These are phyloP conservation scores for Neonectria punicea DNA, from an alignment of 2,329 filamentous ascomycete species.

Conservation along the genomic window DNA sequence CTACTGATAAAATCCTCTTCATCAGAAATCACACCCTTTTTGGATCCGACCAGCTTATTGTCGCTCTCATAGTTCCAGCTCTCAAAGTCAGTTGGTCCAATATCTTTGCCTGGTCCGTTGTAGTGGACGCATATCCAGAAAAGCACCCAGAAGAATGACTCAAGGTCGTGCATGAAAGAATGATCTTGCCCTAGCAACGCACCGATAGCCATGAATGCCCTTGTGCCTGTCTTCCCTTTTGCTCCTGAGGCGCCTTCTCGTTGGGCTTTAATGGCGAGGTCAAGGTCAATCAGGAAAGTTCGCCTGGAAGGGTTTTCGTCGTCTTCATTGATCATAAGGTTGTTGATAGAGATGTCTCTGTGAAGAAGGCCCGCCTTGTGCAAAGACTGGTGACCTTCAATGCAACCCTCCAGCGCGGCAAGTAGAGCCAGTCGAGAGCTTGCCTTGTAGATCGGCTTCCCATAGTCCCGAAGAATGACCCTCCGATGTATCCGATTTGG, in stretches of 20 bases:
- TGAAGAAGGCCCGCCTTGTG: constrained; percentile 52
- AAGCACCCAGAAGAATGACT: constrained; percentile 60
- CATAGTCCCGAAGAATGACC: constrained; percentile 53
- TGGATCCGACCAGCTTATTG: no score
- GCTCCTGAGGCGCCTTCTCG: constrained; percentile 49
- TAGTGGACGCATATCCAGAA: constrained; percentile 59
- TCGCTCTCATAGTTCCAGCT: no score
- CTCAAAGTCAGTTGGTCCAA: no score
- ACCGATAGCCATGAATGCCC: constrained; percentile 59
- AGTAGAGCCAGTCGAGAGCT: constrained; percentile 51
- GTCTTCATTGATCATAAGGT: constrained; percentile 60
- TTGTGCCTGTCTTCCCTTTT: constrained; percentile 55
- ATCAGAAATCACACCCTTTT: no score
- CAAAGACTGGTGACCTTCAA: constrained; percentile 52
- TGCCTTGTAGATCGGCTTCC: constrained; percentile 54
- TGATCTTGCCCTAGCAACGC: constrained; percentile 51
- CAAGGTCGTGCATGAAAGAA: constrained; percentile 53
- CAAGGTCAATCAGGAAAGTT: constrained; percentile 57
- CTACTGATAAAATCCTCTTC: no score
- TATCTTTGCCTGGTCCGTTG: constrained; percentile 34
- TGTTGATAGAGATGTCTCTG: constrained; percentile 56
- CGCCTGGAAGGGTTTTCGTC: constrained; percentile 47
- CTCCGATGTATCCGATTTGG: constrained; percentile 54
- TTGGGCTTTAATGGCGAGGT: constrained; percentile 48
- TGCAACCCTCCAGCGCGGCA: constrained; percentile 49